Conservation (phyloP, 176 grass and related monocot species). For the Miscanthus lutarioriparius region DNA sequence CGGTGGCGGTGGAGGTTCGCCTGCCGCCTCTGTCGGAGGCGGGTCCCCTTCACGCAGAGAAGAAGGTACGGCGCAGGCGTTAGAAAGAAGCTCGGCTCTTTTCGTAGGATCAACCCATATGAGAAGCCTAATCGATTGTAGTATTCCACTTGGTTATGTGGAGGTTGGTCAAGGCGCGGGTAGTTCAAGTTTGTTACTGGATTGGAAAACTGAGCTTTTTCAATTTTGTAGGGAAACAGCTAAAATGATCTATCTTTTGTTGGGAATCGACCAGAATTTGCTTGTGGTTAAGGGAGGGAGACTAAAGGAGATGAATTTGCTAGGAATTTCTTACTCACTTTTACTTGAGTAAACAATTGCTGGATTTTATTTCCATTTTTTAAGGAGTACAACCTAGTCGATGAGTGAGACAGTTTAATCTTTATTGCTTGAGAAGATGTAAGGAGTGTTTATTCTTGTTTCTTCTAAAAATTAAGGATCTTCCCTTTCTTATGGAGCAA, state of each 20-base stretch:
- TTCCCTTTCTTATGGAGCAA: not conserved
- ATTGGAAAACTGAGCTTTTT: not conserved
- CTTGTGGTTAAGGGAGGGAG: not conserved
- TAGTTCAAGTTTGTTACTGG: not conserved
- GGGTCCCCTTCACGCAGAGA: constrained; percentile 55
- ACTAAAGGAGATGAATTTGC: not conserved
- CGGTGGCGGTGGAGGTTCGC: constrained; percentile 4
- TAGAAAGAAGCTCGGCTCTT: constrained; percentile 4
- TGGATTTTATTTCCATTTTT: constrained; percentile 11
- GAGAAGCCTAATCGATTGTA: not conserved
- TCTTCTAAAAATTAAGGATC: not conserved
- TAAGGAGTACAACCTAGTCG: not conserved
- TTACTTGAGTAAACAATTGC: not conserved
- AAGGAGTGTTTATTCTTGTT: not conserved
- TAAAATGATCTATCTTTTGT: not conserved
- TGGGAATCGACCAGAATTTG: not conserved
- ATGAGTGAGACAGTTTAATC: not conserved
- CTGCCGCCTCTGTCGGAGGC: constrained; percentile 52
- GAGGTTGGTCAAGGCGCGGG: not conserved
- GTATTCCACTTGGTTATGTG: not conserved
- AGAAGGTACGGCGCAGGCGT: constrained; percentile 50
- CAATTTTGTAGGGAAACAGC: not conserved
- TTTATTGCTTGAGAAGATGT: not conserved
- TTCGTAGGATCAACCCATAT: not conserved
- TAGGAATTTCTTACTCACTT: not conserved